Conservation (phyloP, 257 asterid species). For the Salvia hispanica region DNA sequence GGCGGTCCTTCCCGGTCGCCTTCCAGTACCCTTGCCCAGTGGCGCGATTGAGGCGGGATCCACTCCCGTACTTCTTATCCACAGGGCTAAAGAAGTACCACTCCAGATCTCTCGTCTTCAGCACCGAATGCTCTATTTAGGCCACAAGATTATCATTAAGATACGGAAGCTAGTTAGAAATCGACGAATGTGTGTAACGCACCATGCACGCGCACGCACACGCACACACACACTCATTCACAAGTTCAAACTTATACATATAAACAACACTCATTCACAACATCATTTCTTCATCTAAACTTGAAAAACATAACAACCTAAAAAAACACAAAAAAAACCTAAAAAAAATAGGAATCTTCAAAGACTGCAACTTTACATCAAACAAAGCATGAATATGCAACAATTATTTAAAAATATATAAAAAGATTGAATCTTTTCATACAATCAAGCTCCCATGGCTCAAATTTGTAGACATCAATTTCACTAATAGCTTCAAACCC, state of each 20-base stretch:
- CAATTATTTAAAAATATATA: conserved; percentile 4
- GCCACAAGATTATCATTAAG: conserved; percentile 17
- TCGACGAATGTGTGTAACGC: background rate
- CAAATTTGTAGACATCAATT: conserved; percentile 94
- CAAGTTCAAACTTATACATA: too few relatives aligned
- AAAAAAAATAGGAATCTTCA: background rate
- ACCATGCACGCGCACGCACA: too few relatives aligned
- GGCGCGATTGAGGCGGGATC: conserved; percentile 90
- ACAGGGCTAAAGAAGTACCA: conserved; percentile 94
- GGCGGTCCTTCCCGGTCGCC: conserved; percentile 91
- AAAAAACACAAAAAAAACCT: too few relatives aligned
- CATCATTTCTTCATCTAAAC: conserved; percentile 5
- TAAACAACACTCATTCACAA: background rate
- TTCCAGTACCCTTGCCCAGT: conserved; percentile 95
- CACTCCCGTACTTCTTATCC: conserved; percentile 85
- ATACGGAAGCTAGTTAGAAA: background rate
- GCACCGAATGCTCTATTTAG: conserved; percentile 55
- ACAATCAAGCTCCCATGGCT: conserved; percentile 91
- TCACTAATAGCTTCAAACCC: conserved; percentile 90
- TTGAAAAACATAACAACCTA: too few relatives aligned
- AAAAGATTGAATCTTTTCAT: conserved; percentile 21
- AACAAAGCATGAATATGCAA: conserved; percentile 7
- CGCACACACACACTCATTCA: too few relatives aligned
- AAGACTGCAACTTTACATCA: conserved; percentile 14
- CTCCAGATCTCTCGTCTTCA: conserved; percentile 83